Conservation (phyloP, 1,139 yeast genomes). For the Suzukiozyma palmioleophila region DNA sequence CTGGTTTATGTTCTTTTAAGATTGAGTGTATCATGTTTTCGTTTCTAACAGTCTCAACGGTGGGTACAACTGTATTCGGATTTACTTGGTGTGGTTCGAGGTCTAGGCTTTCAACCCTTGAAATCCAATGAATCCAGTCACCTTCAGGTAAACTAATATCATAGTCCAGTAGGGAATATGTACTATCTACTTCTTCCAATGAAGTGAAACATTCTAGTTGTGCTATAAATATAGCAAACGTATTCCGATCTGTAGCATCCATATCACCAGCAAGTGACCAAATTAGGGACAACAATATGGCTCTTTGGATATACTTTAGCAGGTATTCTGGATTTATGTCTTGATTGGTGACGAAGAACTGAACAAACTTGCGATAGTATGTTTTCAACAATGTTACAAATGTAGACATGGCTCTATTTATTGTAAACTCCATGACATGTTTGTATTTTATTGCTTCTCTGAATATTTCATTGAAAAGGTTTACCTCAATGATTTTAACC, state of each 20-base stretch:
- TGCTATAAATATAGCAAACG: conserved; percentile 32
- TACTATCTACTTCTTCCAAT: conserved; percentile 12
- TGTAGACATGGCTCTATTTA: conserved; percentile 36
- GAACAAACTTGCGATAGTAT: conserved; percentile 17
- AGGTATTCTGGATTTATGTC: conserved; percentile 13
- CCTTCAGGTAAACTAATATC: conserved; percentile 46
- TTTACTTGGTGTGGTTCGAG: conserved; percentile 64
- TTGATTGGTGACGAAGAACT: conserved; percentile 10
- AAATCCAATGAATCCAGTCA: conserved; percentile 46
- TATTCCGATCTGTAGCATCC: conserved; percentile 30
- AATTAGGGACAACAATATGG: conserved; percentile 40
- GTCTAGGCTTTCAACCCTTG: conserved; percentile 40
- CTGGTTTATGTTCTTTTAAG: conserved; percentile 53
- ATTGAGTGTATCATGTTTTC: conserved; percentile 58
- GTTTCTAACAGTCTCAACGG: conserved; percentile 71
- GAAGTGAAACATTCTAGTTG: conserved; percentile 13
- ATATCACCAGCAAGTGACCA: conserved; percentile 77
- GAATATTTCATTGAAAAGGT: conserved; percentile 6
- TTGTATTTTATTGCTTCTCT: conserved; percentile 16
- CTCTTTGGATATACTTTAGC: conserved; percentile 30
- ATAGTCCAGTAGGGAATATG: conserved; percentile 30
- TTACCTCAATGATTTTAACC: conserved; percentile 5
- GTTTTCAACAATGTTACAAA: conserved; percentile 25
- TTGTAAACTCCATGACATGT: conserved; percentile 55
- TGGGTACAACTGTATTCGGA: conserved; percentile 70